Conservation (phyloP, 1,284 basidiomycete species). For the Xerocomus alliaceus region DNA sequence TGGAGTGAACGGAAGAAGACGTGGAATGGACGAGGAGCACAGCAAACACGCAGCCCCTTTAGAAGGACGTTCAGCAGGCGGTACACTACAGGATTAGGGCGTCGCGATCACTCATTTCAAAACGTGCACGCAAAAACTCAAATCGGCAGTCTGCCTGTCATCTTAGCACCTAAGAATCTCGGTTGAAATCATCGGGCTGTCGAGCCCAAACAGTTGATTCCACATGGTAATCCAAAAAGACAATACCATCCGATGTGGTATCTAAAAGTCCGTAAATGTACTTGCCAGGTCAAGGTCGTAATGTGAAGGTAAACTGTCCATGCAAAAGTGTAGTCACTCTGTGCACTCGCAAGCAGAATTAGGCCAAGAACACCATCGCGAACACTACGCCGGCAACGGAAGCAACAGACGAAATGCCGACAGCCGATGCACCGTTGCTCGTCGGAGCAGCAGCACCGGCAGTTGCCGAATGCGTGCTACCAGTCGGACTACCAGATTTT, state of each 20-base stretch:
- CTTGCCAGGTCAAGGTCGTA: neutral
- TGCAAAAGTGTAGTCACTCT: neutral
- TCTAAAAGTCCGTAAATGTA: constrained; percentile 6
- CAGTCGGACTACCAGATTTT: constrained; percentile 22
- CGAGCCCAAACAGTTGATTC: neutral
- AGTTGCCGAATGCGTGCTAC: constrained; percentile 28
- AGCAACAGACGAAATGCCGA: constrained; percentile 48
- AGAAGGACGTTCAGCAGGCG: constrained; percentile 8
- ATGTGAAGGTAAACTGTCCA: neutral
- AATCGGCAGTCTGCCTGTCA: neutral
- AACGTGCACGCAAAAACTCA: too few species aligned
- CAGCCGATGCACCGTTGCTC: constrained; percentile 43
- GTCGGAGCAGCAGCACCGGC: constrained; percentile 32
- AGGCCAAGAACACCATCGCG: constrained; percentile 54
- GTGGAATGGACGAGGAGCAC: constrained; percentile 9
- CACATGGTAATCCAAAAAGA: neutral
- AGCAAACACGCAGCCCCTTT: constrained; percentile 28
- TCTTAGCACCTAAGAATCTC: neutral
- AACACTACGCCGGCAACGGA: constrained; percentile 50
- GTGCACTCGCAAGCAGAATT: neutral
- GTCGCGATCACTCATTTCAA: neutral
- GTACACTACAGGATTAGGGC: neutral
- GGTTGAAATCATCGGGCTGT: neutral
- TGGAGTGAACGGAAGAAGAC: constrained; percentile 17
- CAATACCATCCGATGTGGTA: neutral